These are phyloP conservation scores for Phyllosticta ampelicida DNA, from an alignment of 2,329 filamentous ascomycete species.

Conservation along the genomic window DNA sequence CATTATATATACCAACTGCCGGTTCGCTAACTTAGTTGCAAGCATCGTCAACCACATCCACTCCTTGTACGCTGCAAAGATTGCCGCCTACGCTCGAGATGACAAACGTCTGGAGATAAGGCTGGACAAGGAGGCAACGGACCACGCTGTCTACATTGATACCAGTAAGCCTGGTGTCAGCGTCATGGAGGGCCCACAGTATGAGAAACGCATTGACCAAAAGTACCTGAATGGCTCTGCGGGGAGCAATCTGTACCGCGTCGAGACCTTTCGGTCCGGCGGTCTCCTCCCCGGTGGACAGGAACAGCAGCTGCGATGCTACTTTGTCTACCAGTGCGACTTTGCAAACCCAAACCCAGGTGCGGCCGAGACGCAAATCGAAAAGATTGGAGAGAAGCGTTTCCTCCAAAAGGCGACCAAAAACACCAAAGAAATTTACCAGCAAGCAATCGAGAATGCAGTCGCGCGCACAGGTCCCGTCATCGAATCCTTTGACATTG, in stretches of 20 bases:
- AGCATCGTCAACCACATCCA: slow-evolving; percentile 85
- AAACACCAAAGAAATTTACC: slow-evolving; percentile 94
- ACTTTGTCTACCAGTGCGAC: slow-evolving; percentile 96
- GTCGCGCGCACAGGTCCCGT: slow-evolving; percentile 82
- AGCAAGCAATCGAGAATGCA: slow-evolving; percentile 80
- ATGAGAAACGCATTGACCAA: slow-evolving; percentile 85
- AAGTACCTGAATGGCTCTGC: slow-evolving; percentile 84
- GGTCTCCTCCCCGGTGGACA: slow-evolving; percentile 65
- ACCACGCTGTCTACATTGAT: slow-evolving; percentile 98
- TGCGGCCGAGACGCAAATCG: slow-evolving; percentile 74
- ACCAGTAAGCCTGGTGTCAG: slow-evolving; percentile 84
- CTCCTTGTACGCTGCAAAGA: slow-evolving; percentile 92
- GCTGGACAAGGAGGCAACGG: slow-evolving; percentile 84
- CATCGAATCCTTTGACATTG: slow-evolving; percentile 95
- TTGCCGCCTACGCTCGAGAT: slow-evolving; percentile 83
- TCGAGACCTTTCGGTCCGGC: slow-evolving; percentile 93
- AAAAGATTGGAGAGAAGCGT: slow-evolving; percentile 82
- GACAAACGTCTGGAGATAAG: slow-evolving; percentile 92
- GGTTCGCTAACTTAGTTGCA: slow-evolving; percentile 13
- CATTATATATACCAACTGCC: background rate
- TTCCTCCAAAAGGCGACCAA: slow-evolving; percentile 93
- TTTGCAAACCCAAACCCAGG: slow-evolving; percentile 67
- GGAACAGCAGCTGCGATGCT: slow-evolving; percentile 82
- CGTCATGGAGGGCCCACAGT: slow-evolving; percentile 67
- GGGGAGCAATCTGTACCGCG: slow-evolving; percentile 66